Conservation (phyloP, 805 yeast species). For the Allodekkera sacchari region DNA sequence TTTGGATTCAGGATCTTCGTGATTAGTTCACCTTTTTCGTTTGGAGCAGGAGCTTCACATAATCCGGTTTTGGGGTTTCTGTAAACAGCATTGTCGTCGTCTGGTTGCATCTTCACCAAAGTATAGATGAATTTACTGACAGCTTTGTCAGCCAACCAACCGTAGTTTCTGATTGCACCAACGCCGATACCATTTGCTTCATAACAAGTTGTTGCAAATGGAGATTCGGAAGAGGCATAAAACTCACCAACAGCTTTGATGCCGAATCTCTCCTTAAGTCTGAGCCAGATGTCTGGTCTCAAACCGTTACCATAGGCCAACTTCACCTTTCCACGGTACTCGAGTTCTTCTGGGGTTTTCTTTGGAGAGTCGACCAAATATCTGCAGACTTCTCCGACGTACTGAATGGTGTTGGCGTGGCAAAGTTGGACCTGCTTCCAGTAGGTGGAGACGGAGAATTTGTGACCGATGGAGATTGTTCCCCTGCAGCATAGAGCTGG, state of each 20-base stretch:
- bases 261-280: constrained; percentile 68
- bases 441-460: constrained; percentile 74
- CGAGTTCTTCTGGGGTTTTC: constrained; percentile 15
- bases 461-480: constrained; percentile 67
- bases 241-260: constrained; percentile 79
- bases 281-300: constrained; percentile 80
- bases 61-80: constrained; percentile 61
- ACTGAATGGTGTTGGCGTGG: constrained; percentile 75
- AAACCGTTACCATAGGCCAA: constrained; percentile 89
- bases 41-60: constrained; percentile 41
- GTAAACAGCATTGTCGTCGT: constrained; percentile 63
- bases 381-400: constrained; percentile 93
- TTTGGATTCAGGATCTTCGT: constrained; percentile 60
- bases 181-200: constrained; percentile 57
- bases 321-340: constrained; percentile 29
- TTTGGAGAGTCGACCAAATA: constrained; percentile 57
- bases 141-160: constrained; percentile 65
- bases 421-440: constrained; percentile 81
- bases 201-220: constrained; percentile 74
- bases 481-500: constrained; percentile 57
- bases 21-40: constrained; percentile 82
- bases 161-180: constrained; percentile 76
- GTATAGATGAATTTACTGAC: constrained; percentile 43
- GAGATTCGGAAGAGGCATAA: constrained; percentile 90
- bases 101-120: constrained; percentile 69